A percentile compares a stretch with the other conserved stretches of the same genome.
Conservation (phyloP, 1,284 basidiomycete genomes). For the Vanrija sp. region DNA sequence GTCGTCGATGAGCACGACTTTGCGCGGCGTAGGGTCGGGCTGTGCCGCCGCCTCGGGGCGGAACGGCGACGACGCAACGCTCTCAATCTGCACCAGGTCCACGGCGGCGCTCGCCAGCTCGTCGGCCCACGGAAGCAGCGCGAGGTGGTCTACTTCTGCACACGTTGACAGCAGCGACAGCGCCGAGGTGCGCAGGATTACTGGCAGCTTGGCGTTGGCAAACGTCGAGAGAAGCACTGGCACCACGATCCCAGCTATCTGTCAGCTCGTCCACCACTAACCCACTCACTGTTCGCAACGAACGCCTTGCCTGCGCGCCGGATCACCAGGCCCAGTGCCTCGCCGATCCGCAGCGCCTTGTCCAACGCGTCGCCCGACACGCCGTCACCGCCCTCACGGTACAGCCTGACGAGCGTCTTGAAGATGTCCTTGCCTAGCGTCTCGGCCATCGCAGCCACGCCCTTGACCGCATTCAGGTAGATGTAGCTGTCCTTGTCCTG, state of each 20-base stretch:
- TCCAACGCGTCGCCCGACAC: constrained; percentile 69
- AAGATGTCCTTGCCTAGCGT: constrained; percentile 69
- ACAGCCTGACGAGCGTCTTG: constrained; percentile 61
- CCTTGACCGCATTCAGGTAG: constrained; percentile 88
- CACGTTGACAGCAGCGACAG: constrained; percentile 76
- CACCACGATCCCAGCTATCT: constrained; percentile 63
- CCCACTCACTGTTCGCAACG: constrained; percentile 61
- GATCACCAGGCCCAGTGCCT: constrained; percentile 78
- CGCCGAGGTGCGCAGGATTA: constrained; percentile 70
- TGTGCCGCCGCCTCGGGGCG: background rate
- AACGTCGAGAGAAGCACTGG: constrained; percentile 64
- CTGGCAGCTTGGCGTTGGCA: constrained; percentile 60
- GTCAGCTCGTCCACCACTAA: background rate
- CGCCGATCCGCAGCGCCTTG: constrained; percentile 73
- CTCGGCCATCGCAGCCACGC: constrained; percentile 76
- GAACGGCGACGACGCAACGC: constrained; percentile 35
- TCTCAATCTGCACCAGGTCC: constrained; percentile 75
- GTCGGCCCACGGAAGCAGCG: constrained; percentile 61
- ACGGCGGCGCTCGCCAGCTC: constrained; percentile 65
- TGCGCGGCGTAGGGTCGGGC: constrained; percentile 6
- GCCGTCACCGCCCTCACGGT: constrained; percentile 50
- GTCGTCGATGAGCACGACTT: constrained; percentile 18
- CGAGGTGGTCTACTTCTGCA: constrained; percentile 60
- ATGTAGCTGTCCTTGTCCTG: constrained; percentile 94
- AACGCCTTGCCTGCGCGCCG: constrained; percentile 68